phyloP scores from a whole-genome alignment of 257 asterid genomes.

The Nicotiana undulata region DNA sequence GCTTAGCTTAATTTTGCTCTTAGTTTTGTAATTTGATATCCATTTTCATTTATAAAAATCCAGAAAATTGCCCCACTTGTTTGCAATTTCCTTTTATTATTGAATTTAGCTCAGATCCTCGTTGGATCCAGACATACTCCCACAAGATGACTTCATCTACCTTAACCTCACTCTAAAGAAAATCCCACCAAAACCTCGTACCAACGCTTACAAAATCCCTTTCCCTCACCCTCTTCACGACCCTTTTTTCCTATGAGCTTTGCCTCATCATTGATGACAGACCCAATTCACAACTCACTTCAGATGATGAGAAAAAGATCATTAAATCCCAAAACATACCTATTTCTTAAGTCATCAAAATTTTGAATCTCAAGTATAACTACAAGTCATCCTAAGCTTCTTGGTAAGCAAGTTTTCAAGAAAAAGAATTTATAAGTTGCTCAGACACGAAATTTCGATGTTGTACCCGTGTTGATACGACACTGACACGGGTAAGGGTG shows the following conservation, averaged over 20 bases:
- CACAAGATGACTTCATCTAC: slow-evolving; percentile 64
- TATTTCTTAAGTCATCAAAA: slow-evolving; percentile 46
- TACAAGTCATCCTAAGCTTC: slow-evolving; percentile 79
- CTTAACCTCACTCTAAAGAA: slow-evolving; percentile 68
- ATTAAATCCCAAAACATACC: slow-evolving; percentile 49
- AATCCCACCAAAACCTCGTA: slow-evolving; percentile 63
- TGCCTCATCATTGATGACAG: slow-evolving; percentile 78
- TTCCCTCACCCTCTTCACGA: slow-evolving; percentile 49
- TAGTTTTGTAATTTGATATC: too few relatives aligned
- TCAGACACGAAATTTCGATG: too few relatives aligned
- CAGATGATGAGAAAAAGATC: slow-evolving; percentile 50
- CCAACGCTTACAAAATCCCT: slow-evolving; percentile 49
- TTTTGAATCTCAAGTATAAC: slow-evolving; percentile 64
- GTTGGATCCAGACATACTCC: too few relatives aligned
- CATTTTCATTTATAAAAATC: too few relatives aligned
- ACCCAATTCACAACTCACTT: slow-evolving; percentile 40
- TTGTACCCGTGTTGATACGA: too few relatives aligned
- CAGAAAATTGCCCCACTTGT: too few relatives aligned
- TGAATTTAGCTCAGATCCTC: too few relatives aligned
- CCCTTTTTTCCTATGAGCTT: slow-evolving; percentile 27
- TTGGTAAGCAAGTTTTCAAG: slow-evolving; percentile 70
- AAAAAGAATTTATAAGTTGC: slow-evolving; percentile 32
- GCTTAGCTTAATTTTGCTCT: too few relatives aligned
- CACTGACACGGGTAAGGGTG: too few relatives aligned
- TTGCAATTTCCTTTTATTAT: too few relatives aligned